Conservation (phyloP, 768 basidiomycete genomes). For the Agrocybe praecox region DNA sequence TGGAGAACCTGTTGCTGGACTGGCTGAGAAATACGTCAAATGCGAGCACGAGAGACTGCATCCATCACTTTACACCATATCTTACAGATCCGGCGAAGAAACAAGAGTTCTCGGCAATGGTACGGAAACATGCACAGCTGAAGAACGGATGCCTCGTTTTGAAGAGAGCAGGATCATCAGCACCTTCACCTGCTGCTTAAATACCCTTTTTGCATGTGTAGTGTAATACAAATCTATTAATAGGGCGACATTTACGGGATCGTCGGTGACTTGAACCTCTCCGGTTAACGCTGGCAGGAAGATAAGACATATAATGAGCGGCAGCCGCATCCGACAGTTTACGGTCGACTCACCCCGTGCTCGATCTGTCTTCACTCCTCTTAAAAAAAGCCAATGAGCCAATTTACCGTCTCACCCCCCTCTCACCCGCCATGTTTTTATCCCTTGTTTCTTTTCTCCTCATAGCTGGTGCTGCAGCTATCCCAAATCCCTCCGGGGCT, state of each 20-base stretch:
- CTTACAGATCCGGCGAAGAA: conserved; percentile 72
- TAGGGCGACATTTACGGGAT: background rate
- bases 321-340: background rate
- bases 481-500: conserved; percentile 19
- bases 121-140: conserved; percentile 78
- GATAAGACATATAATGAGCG: too few relatives aligned
- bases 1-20: conserved; percentile 71
- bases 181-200: conserved; percentile 32
- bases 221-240: background rate
- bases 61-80: conserved; percentile 78
- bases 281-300: too few relatives aligned
- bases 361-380: background rate
- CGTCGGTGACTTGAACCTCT: too few relatives aligned
- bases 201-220: background rate
- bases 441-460: conserved; percentile 25
- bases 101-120: conserved; percentile 72
- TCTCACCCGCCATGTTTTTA: too few relatives aligned
- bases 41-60: conserved; percentile 78
- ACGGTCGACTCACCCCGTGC: background rate
- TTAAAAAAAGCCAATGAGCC: background rate
- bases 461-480: conserved; percentile 22
- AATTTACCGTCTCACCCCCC: too few relatives aligned
- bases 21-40: conserved; percentile 74
- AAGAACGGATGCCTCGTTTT: conserved; percentile 67
- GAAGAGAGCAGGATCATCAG: conserved; percentile 34